A percentile compares a stretch with the other conserved stretches of the same genome.
Evolutionary conservation across 2,329 filamentous ascomycete genomes (phyloP).

Genomic region (Trichoderma endophyticum): DNA sequence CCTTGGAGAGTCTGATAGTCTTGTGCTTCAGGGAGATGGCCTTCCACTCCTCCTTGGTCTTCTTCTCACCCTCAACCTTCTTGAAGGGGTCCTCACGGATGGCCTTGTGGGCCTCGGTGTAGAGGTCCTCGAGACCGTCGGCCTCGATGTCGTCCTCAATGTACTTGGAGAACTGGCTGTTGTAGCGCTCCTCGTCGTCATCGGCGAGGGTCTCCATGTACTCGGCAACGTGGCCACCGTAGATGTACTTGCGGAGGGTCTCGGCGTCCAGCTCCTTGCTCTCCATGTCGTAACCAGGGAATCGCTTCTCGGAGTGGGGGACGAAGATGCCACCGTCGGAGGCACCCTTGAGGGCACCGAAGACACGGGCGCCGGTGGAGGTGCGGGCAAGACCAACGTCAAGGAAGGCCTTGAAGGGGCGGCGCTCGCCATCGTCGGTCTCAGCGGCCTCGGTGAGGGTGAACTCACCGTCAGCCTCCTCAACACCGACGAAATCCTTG

Average conservation of each 20-base stretch:
- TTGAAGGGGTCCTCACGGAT: conserved; percentile 98
- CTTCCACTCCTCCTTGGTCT: conserved; percentile 98
- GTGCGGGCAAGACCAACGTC: conserved; percentile 97
- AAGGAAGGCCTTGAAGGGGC: conserved; percentile 98
- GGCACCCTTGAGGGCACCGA: conserved; percentile 99
- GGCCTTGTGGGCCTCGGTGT: conserved; percentile 88
- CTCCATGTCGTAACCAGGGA: conserved; percentile 98
- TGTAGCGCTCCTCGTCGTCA: conserved; percentile 99
- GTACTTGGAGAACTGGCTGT: conserved; percentile 97
- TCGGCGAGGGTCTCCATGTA: conserved; percentile 99
- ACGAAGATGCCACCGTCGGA: conserved; percentile 96
- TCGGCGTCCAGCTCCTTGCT: conserved; percentile 96
- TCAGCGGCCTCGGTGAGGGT: conserved; percentile 91
- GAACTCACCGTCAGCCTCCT: conserved; percentile 96
- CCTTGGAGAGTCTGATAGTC: conserved; percentile 73
- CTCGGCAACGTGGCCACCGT: conserved; percentile 95
- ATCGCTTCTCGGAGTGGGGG: conserved; percentile 98
- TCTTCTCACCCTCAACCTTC: conserved; percentile 81
- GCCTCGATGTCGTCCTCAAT: conserved; percentile 96
- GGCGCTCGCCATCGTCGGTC: conserved; percentile 86
- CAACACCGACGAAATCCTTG: conserved; percentile 89
- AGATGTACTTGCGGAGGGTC: conserved; percentile 98
- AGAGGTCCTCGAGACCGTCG: conserved; percentile 94
- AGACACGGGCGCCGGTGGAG: conserved; percentile 97
- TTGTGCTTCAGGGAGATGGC: conserved; percentile 89